Evolutionary conservation across 257 asterid species (phyloP), one percentile per base, ranked within the genome.

Genomic region (Przewalskia tangutica): DNA sequence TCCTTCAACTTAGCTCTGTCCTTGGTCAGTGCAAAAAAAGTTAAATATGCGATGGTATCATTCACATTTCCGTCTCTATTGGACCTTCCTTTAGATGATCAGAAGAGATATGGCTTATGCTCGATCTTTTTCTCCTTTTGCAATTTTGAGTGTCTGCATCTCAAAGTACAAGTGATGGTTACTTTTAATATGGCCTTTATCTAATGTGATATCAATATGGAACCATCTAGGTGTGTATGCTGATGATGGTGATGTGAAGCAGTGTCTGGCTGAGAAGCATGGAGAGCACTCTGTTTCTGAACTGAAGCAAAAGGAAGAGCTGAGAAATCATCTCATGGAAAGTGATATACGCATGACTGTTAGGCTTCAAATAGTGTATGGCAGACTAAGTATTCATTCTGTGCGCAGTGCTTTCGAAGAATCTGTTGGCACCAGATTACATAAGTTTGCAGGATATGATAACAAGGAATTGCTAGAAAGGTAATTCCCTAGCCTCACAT

Each of bases 301-400:
- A 55, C 81, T 87, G 90, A 89, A 89, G 82, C 89, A 86, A 81
- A 89, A 83, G 56, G 84, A 89, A 34, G 86, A 80, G 62, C 58
- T 90, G 9, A 85, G 83, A 76, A 88, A 90, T 59, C 94, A 89
- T 84, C 90, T 95, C 11, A 88, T 92, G 90, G 94, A 92, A 85
- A 84, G 87, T 73, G 97, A 92, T 86, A 87, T 94, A 16, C 50
- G 90, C 85, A 89, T 93, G 91, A 95, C 97, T 36, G 76, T 95
- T 40, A 91, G 99, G 89, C 95, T 95, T 66, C 97, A 93, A 82
- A 94, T 95, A 81, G 97, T 93, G 20, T 96, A 94, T 83, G 95
- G 98, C 53, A 90, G 93, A 80, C 62, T 96, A 86, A 94, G 93
- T 81, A 93, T 96, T 68, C 77, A 86, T 1, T 91, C 97, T 7